Evolutionary conservation across 2,329 filamentous ascomycete species (phyloP).

Genomic region (Pestalotiopsis sp.): DNA sequence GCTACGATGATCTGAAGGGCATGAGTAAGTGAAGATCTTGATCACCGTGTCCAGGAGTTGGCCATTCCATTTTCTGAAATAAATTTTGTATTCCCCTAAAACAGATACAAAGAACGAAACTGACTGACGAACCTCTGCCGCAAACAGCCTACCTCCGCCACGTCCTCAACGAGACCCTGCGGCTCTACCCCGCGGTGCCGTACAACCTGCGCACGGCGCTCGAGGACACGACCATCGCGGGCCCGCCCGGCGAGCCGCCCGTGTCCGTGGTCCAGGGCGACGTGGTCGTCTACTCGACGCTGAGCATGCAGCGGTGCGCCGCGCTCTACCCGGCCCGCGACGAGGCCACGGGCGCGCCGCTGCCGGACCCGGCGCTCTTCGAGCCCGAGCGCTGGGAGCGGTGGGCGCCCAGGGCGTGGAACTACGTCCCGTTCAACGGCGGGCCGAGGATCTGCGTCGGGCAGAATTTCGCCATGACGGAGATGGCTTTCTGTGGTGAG

Average conservation of each 20-base stretch:
- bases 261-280: conserved; percentile 48
- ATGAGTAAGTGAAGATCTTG: conserved; percentile 44
- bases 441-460: conserved; percentile 57
- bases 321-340: conserved; percentile 45
- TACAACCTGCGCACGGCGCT: conserved; percentile 43
- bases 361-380: conserved; percentile 39
- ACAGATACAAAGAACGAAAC: neutral
- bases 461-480: conserved; percentile 59
- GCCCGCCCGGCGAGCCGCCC: conserved; percentile 26
- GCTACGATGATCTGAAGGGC: conserved; percentile 65
- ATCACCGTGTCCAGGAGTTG: too few relatives aligned
- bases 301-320: conserved; percentile 50
- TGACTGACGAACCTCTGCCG: neutral
- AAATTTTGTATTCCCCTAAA: too few relatives aligned
- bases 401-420: conserved; percentile 53
- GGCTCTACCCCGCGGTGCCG: conserved; percentile 58
- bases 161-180: conserved; percentile 45
- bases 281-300: conserved; percentile 48
- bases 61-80: too few relatives aligned
- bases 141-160: conserved; percentile 52
- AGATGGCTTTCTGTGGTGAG: conserved; percentile 52
- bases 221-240: conserved; percentile 24
- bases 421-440: conserved; percentile 55
- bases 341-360: conserved; percentile 30
- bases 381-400: conserved; percentile 51